Evolutionary conservation across 164 flowering plant species (phyloP).

Genomic region (Santalum album): DNA sequence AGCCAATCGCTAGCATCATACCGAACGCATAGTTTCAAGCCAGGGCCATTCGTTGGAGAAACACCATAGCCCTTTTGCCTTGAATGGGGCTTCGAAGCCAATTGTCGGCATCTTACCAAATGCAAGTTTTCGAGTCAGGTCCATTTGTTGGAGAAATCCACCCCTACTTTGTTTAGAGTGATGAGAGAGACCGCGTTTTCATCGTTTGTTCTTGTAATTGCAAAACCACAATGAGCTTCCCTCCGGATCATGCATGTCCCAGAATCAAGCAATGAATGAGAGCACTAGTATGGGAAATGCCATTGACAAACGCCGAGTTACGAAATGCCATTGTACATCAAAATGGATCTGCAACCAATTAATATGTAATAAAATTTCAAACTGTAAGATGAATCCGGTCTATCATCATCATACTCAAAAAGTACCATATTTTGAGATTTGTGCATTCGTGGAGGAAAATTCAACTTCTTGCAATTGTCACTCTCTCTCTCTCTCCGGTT

Average conservation of each 20-base stretch:
- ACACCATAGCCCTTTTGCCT: slow-evolving; percentile 92
- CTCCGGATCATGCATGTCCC: slow-evolving; percentile 99
- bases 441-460: too few species aligned
- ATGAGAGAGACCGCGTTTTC: slow-evolving; percentile 88
- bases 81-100: slow-evolving; percentile 71
- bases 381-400: too few species aligned
- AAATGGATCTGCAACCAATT: too few species aligned
- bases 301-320: too few species aligned
- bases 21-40: slow-evolving; percentile 92
- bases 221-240: slow-evolving; percentile 77
- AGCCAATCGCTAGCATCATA: slow-evolving; percentile 77
- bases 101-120: slow-evolving; percentile 88
- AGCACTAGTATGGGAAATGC: too few species aligned
- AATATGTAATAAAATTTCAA: too few species aligned
- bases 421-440: too few species aligned
- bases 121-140: slow-evolving; percentile 79
- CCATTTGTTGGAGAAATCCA: slow-evolving; percentile 81
- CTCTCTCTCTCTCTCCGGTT: too few species aligned
- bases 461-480: too few species aligned
- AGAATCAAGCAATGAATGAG: slow-evolving; percentile 61
- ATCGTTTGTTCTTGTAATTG: slow-evolving; percentile 58
- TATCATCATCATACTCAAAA: too few species aligned
- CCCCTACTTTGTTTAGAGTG: slow-evolving; percentile 68
- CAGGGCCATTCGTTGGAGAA: slow-evolving; percentile 94
- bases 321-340: too few species aligned